Evolutionary conservation across 148 eudicot genomes (phyloP).

Genomic region (Suaeda aralocaspica): DNA sequence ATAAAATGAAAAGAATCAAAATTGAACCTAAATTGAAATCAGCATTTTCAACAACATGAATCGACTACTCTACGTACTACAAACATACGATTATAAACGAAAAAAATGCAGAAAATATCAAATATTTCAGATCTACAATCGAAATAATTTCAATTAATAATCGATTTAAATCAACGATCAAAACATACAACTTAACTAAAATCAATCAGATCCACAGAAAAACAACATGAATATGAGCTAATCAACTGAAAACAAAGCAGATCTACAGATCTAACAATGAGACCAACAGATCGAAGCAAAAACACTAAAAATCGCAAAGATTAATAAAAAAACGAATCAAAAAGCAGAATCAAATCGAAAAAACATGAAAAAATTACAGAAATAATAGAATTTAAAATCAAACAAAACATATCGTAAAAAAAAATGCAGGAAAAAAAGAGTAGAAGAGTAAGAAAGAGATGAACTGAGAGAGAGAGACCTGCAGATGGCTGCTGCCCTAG

Average conservation of each 20-base stretch:
- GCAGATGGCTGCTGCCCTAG: not conserved
- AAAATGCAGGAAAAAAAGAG: not conserved
- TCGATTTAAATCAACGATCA: not conserved
- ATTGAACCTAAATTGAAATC: not conserved
- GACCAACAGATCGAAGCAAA: slow-evolving; percentile 3
- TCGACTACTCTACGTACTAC: not conserved
- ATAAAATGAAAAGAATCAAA: no score
- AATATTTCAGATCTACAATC: not conserved
- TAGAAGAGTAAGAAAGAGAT: not conserved
- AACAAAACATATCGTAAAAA: not conserved
- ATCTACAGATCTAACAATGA: slow-evolving; percentile 11
- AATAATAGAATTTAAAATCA: not conserved
- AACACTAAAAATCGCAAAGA: not conserved
- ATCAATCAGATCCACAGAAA: slow-evolving; percentile 7
- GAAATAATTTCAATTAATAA: not conserved
- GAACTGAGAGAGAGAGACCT: slow-evolving; percentile 24
- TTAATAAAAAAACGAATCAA: not conserved
- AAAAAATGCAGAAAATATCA: not conserved
- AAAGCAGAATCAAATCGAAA: not conserved
- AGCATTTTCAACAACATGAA: not conserved
- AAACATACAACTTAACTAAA: not conserved
- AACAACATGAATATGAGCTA: not conserved
- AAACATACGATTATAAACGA: not conserved
- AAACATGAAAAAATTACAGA: not conserved
- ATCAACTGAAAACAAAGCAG: slow-evolving; percentile 2